Conservation (phyloP, 2,329 filamentous ascomycete species). For the Trichophyton schoenleinii region DNA sequence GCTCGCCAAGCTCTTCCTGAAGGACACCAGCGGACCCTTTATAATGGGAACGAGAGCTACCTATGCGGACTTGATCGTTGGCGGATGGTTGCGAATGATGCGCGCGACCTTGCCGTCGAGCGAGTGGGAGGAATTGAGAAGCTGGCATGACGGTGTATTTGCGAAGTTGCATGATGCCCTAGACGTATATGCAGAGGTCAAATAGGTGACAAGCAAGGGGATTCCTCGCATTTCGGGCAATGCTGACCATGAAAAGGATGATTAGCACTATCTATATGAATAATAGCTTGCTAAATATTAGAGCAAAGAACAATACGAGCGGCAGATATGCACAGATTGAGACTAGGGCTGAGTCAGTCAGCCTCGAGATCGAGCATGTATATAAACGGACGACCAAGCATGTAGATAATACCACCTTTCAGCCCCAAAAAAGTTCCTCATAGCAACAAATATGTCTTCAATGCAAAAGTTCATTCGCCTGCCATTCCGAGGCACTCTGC, state of each 20-base stretch:
- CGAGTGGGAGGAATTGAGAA: constrained; percentile 4
- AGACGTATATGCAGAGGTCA: constrained; percentile 26
- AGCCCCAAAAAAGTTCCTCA: background rate
- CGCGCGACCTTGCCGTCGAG: constrained; percentile 2
- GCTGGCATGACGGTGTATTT: constrained; percentile 8
- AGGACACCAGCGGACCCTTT: constrained; percentile 36
- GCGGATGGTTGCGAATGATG: constrained; percentile 42
- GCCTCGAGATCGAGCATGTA: background rate
- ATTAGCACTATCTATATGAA: too few relatives aligned
- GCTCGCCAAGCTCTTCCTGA: constrained; percentile 32
- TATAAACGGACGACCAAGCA: background rate
- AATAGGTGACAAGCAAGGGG: constrained; percentile 13
- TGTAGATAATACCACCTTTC: background rate
- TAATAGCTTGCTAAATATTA: background rate
- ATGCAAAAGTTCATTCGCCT: background rate
- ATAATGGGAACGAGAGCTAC: constrained; percentile 34
- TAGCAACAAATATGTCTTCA: background rate
- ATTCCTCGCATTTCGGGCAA: background rate
- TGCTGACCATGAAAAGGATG: background rate
- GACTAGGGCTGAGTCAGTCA: background rate
- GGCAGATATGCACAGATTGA: background rate
- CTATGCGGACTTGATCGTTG: constrained; percentile 48
- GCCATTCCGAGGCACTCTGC: background rate
- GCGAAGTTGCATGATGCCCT: constrained; percentile 36
- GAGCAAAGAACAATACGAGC: background rate